Evolutionary conservation across 495 filamentous ascomycete species (phyloP), one percentile per base, ranked within the genome.

Genomic region (Filosporella fistucella): DNA sequence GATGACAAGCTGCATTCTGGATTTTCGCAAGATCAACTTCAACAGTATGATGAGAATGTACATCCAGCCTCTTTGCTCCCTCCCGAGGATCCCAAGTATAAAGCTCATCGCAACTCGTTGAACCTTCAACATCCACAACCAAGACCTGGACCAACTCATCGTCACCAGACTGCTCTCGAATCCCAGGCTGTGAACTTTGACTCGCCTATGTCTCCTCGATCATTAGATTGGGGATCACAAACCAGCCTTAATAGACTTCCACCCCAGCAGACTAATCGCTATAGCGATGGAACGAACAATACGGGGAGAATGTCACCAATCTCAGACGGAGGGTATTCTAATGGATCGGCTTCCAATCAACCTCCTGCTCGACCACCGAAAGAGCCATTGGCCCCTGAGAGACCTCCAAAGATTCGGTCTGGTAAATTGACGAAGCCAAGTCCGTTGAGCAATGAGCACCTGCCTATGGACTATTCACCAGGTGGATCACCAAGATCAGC

Each of bases 111-210:
- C 40, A 86, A 93, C 61, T 94, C 88, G 36, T 67, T 95, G 23
- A 89, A 91, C 58, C 68, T 96, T 6, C 82, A 91, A 62, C 91
- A 96, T 65, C 91, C 91, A 13, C 91, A 96, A 61, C 91, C 91
- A 22, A 80, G 88, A 12, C 85, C 79, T 45, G 89, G 89, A 0
- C 84, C 88, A 22, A 89, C 88, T 9, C 82, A 84, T 49, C 84
- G 85, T 22, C 90, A 90, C 62, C 86, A 91, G 61, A 81, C 77
- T 8, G 80, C 84, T 4, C 75, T 95, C 3, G 91, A 96, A 63
- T 80, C 75, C 5, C 80, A 90, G 58, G 91, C 89, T 9, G 77
- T 85, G 41, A 75, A 81, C 14, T 94, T 78, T 57, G 77, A 76
- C 23, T 68, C 70, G 1, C 77, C 86, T 8, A 73, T 75, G 56